These are phyloP conservation scores for Coprinopsis sp. DNA, from an alignment of 768 basidiomycete species.

Conservation along the genomic window DNA sequence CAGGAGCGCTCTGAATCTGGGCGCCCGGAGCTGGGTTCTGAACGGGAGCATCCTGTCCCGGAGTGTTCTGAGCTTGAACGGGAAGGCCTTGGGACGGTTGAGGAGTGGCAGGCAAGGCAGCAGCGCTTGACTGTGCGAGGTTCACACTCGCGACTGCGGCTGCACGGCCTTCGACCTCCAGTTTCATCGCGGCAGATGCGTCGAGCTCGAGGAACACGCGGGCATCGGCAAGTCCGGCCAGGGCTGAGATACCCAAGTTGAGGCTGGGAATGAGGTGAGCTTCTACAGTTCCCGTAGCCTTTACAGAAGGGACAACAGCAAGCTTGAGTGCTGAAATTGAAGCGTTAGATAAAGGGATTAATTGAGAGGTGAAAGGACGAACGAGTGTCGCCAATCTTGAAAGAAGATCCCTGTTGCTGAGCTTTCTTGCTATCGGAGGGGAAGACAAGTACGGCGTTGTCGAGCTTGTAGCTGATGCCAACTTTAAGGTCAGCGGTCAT, in stretches of 20 bases:
- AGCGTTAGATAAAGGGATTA: background rate
- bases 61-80: no score
- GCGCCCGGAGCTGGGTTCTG: no score
- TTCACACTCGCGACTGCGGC: conserved; percentile 1
- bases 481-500: conserved; percentile 36
- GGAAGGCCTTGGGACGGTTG: no score
- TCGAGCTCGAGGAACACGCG: conserved; percentile 40
- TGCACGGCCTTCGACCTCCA: conserved; percentile 20
- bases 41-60: no score
- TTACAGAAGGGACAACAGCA: conserved; percentile 34
- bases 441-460: conserved; percentile 39
- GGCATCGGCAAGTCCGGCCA: conserved; percentile 31
- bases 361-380: conserved; percentile 15
- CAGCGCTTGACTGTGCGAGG: background rate
- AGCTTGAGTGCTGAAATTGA: conserved; percentile 34
- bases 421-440: conserved; percentile 28
- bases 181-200: conserved; percentile 27
- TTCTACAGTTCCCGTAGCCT: conserved; percentile 35
- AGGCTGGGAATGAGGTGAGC: conserved; percentile 48
- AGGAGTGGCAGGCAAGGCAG: no score
- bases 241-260: conserved; percentile 40
- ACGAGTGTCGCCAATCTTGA: conserved; percentile 41
- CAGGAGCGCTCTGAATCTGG: no score
- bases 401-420: conserved; percentile 16
- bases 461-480: conserved; percentile 39